Evolutionary conservation across 306 rosid genomes (phyloP), one percentile per base, ranked within the genome.

Genomic region (Acacia acuminata): DNA sequence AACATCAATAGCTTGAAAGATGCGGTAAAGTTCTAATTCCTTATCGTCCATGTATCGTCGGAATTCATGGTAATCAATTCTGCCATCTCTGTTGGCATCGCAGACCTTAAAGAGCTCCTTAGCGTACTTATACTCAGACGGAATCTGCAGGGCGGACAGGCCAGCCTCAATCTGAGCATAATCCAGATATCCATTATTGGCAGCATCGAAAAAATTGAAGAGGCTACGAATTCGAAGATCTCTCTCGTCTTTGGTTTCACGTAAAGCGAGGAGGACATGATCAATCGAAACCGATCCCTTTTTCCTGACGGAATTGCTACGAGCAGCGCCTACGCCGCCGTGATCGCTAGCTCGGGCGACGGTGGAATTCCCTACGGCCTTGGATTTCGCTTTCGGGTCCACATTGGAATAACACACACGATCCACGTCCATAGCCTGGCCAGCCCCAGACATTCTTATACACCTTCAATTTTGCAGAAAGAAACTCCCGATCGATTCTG

Each of bases 11-110:
- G 90, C 90, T 73, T 86, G 91, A 86, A 88, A 88, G 32, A 88
- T 88, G 22, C 90, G 83, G 45, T 88, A 88, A 86, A 88, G 91
- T 60, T 88, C 90, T 65, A 88, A 77, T 65, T 88, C 91, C 83
- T 88, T 88, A 58, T 88, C 90, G 64, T 88, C 91, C 91, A 88
- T 88, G 61, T 88, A 88, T 6, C 91, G 82, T 63, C 91, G 60
- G 30, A 88, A 88, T 25, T 88, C 91, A 9, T 63, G 68, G 72
- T 88, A 86, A 84, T 88, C 90, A 3, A 88, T 71, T 51, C 91
- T 86, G 1, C 91, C 91, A 80, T 88, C 91, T 69, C 77, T 79
- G 16, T 88, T 85, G 67, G 90, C 86, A 82, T 88, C 91, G 43
- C 91, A 88, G 8, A 82, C 87, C 87, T 86, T 86, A 78, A 88